Evolutionary conservation across 805 yeast genomes (phyloP).

Genomic region (Lipomyces lipofer): DNA sequence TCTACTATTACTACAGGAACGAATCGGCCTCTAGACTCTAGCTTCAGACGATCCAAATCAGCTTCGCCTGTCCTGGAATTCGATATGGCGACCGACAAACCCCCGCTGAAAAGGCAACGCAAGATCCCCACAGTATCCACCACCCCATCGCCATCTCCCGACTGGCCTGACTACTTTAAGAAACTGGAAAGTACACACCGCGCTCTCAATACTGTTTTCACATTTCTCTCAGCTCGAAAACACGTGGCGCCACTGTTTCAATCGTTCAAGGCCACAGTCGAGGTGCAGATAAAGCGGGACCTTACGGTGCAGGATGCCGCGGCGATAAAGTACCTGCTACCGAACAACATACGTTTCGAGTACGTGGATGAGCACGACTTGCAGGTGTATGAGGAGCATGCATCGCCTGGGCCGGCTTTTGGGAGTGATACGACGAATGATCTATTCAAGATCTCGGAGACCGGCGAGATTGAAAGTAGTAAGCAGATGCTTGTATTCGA

Average conservation of each 20-base stretch:
- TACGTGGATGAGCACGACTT: conserved; percentile 26
- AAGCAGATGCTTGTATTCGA: conserved; percentile 20
- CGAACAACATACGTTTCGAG: conserved; percentile 19
- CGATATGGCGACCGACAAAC: too few species aligned
- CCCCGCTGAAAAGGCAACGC: too few species aligned
- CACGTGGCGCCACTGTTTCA: conserved; percentile 61
- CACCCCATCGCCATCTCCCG: too few species aligned
- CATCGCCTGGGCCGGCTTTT: conserved; percentile 1
- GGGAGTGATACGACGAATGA: conserved; percentile 20
- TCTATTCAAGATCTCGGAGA: conserved; percentile 11
- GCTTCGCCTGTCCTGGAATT: too few species aligned
- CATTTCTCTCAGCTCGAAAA: conserved; percentile 61
- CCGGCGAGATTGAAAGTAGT: neutral
- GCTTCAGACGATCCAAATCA: too few species aligned
- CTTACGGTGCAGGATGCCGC: conserved; percentile 17
- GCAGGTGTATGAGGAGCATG: conserved; percentile 19
- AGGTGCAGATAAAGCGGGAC: conserved; percentile 48
- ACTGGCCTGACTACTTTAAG: conserved; percentile 11
- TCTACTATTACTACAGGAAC: too few species aligned
- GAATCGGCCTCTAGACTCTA: too few species aligned
- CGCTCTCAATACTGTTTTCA: conserved; percentile 49
- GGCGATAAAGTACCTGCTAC: conserved; percentile 17
- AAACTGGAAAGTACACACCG: conserved; percentile 7
- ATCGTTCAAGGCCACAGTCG: conserved; percentile 53
- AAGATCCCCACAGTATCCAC: too few species aligned